Evolutionary conservation across 768 basidiomycete genomes (phyloP), one percentile per base, ranked within the genome.

Genomic region (Mycena olivaceomarginata): DNA sequence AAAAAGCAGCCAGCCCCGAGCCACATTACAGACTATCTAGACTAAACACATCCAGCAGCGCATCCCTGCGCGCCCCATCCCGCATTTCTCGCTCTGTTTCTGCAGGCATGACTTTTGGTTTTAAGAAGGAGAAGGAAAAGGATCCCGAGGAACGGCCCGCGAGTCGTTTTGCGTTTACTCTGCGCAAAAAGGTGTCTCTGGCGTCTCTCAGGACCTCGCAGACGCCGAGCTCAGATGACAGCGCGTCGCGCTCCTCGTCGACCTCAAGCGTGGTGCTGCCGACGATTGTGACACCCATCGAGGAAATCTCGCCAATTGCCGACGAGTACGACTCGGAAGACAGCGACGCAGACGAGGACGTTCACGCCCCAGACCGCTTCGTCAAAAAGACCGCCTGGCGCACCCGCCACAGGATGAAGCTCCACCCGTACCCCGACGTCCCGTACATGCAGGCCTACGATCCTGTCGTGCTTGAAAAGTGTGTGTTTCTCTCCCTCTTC

Each of bases 391-490:
- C 83, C 31, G 81, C 80, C 2, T 90, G 89, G 89, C 79, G 85
- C 43, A 86, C 81, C n/a, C 85, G 87, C 45, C 79, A 84, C 46
- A 88, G 86, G 57, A 90, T 91, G 88, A 91, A 85, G 72, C 82
- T 92, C 31, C 93, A 94, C 79, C 91, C 93, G 4, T 92, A 91
- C 77, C 80, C 87, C 4, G 86, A 88, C 8, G 91, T 89, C 16
- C 90, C 91, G 1, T 94, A 94, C 80, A 92, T 94, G 93, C 93
- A 92, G 78, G 86, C 93, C 0, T 94, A 94, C 77, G 91, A 93
- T 68, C 86, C 88, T 37, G 85, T 90, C 40, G 82, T 89, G 13
- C 82, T 93, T 20, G 92, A 93, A 77, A 94, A 89, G 94, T 94
- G 76, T 78, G 91, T 85, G 65, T 65, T 48, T 72, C 64, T 70